phyloP scores from a whole-genome alignment of 2,329 filamentous ascomycete species.

The Cyanodermella asteris region DNA sequence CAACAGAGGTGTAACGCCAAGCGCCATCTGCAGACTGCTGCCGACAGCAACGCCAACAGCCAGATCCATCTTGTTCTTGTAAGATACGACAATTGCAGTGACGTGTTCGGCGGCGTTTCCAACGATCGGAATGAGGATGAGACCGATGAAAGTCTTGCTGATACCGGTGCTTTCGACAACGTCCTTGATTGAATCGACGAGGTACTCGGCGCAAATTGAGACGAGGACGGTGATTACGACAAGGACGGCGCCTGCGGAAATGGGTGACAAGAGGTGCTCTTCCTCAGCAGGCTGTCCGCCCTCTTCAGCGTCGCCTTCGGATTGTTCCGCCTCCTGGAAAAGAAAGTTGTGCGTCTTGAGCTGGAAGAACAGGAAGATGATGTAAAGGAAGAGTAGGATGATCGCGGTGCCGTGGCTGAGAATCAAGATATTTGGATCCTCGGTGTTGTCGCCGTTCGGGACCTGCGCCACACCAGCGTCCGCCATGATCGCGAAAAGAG shows the following conservation, averaged over 20 bases:
- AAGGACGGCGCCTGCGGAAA: constrained; percentile 44
- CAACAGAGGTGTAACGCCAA: constrained; percentile 60
- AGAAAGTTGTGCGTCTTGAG: constrained; percentile 51
- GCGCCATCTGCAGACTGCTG: constrained; percentile 61
- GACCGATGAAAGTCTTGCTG: constrained; percentile 61
- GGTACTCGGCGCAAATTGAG: constrained; percentile 52
- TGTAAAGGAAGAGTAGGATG: constrained; percentile 52
- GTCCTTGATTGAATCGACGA: constrained; percentile 54
- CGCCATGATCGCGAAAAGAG: constrained; percentile 43
- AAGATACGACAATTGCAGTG: constrained; percentile 56
- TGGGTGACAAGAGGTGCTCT: constrained; percentile 35
- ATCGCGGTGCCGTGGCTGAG: constrained; percentile 57
- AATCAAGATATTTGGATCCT: constrained; percentile 40
- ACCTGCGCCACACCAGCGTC: constrained; percentile 6
- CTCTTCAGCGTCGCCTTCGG: constrained; percentile 7
- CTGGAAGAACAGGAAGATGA: constrained; percentile 59
- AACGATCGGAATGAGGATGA: constrained; percentile 59
- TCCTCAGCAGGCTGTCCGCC: constrained; percentile 19
- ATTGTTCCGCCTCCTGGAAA: constrained; percentile 31
- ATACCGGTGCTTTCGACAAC: constrained; percentile 49
- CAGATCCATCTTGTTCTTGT: constrained; percentile 45
- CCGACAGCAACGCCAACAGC: constrained; percentile 66
- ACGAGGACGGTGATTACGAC: constrained; percentile 48
- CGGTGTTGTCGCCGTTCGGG: constrained; percentile 9
- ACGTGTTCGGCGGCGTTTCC: constrained; percentile 66